Base-by-base conservation (phyloP, 2,329 filamentous ascomycete species). In the Chaetomium sp. region DNA sequence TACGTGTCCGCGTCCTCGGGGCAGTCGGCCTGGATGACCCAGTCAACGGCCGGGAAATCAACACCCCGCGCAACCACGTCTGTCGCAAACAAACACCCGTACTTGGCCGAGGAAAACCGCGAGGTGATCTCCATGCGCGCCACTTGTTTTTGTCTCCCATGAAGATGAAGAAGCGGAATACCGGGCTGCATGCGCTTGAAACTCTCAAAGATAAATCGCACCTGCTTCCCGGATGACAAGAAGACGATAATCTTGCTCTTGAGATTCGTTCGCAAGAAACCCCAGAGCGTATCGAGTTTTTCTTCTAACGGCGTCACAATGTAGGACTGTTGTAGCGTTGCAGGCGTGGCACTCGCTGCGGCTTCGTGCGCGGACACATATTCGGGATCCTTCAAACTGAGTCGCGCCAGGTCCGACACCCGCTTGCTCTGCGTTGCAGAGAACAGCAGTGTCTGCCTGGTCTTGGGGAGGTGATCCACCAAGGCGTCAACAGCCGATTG, bases 1-100 rank as follows among this genome's bases (percentile, higher is more conserved):
- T 99, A 99, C 0, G 94, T 99, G 66, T 97, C 94, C 4, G 89
- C 88, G 69, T 99, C 92, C 70, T 99, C 94, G 0, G 94, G 94
- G 62, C 89, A 95, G 70, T 99, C 94, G n/a, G 89, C 80, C 69
- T 99, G 94, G n/a, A 99, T 90, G 5, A 99, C 94, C 88, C 94
- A 99, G 70, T 99, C 94, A 0, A 99, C 94, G 3, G 91, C 87
- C 0, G 94, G 94, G 68, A 99, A 97, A 70, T 99, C 94, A 10
- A 99, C 81, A 61, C 94, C 94, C 70, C 94, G 82, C 0, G 94
- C 94, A 4, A 95, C 91, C 5, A 99, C 90, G 68, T 99, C 94
- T 0, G 94, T 99, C 1, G 94, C 90, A 68, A 99, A 96, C 0
- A 99, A 79, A 67, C 94, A 96, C 0, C 89, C 87, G 55, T 89